phyloP scores from a whole-genome alignment of 2,329 filamentous ascomycete species.

The Microthyrium microscopicum region DNA sequence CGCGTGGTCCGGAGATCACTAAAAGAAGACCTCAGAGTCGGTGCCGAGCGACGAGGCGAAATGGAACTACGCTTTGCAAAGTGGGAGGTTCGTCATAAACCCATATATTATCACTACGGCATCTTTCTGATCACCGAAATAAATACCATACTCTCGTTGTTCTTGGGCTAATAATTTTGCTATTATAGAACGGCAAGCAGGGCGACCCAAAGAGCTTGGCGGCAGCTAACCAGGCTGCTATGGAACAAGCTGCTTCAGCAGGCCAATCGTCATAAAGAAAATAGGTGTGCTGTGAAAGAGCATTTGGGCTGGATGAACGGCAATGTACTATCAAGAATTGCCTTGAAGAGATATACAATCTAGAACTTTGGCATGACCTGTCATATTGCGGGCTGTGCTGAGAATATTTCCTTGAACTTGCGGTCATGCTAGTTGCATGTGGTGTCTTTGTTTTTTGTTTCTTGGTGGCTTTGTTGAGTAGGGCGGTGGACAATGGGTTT shows the following conservation, averaged over 20 bases:
- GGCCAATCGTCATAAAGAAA: conserved; percentile 33
- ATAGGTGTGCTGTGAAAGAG: too few species aligned
- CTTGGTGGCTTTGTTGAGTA: too few species aligned
- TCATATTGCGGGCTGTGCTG: too few species aligned
- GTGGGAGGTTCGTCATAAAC: conserved; percentile 64
- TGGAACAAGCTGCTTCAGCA: conserved; percentile 26
- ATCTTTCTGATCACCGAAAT: background rate
- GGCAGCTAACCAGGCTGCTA: conserved; percentile 33
- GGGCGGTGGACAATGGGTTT: too few species aligned
- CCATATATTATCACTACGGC: background rate
- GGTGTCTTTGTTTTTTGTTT: too few species aligned
- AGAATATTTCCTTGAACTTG: too few species aligned
- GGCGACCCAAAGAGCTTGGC: conserved; percentile 63
- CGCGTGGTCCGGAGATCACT: conserved; percentile 90
- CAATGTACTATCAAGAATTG: too few species aligned
- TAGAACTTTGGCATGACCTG: too few species aligned
- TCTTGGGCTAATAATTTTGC: background rate
- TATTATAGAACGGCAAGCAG: conserved; percentile 79
- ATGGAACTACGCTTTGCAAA: conserved; percentile 81
- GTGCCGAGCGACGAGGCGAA: conserved; percentile 76
- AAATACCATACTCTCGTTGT: background rate
- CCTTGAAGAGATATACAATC: too few species aligned
- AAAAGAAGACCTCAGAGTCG: conserved; percentile 83
- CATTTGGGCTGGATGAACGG: too few species aligned
- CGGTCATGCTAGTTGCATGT: too few species aligned